These are phyloP conservation scores for Talaromyces nanjingensis DNA, from an alignment of 495 filamentous ascomycete species.

Conservation along the genomic window DNA sequence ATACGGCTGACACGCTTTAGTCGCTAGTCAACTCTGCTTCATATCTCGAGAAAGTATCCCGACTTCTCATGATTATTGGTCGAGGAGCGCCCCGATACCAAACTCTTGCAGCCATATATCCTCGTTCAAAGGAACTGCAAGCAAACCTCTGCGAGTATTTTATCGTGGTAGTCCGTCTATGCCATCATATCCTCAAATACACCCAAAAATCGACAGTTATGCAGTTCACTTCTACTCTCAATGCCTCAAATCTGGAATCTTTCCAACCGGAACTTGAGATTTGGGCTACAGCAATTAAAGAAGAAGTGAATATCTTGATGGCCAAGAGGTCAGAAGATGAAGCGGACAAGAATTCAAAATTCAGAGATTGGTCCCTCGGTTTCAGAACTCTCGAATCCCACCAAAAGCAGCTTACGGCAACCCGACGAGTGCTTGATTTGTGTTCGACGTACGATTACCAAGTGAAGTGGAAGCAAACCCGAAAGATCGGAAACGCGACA, in stretches of 20 bases:
- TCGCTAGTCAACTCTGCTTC: slow-evolving; percentile 8
- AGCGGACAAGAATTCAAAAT: slow-evolving; percentile 22
- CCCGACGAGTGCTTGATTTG: slow-evolving; percentile 23
- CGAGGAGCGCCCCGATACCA: slow-evolving; percentile 34
- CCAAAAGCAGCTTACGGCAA: slow-evolving; percentile 20
- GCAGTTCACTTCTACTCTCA: slow-evolving; percentile 23
- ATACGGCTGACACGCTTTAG: not conserved
- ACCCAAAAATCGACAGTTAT: slow-evolving; percentile 27
- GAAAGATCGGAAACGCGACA: slow-evolving; percentile 30
- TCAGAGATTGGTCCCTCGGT: slow-evolving; percentile 14
- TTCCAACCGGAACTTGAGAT: slow-evolving; percentile 27
- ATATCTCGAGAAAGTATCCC: slow-evolving; percentile 33
- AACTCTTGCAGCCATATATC: slow-evolving; percentile 33
- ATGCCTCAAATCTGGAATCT: slow-evolving; percentile 21
- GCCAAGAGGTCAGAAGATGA: slow-evolving; percentile 25
- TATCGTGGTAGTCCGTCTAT: slow-evolving; percentile 33
- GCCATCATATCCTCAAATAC: slow-evolving; percentile 27
- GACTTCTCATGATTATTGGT: slow-evolving; percentile 33
- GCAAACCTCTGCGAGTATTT: slow-evolving; percentile 35
- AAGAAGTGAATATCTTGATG: slow-evolving; percentile 26
- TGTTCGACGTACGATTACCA: slow-evolving; percentile 36
- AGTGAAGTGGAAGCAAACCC: slow-evolving; percentile 34
- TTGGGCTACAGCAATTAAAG: slow-evolving; percentile 32
- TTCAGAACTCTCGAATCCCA: not conserved
- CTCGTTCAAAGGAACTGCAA: slow-evolving; percentile 29